Conservation (phyloP, 495 filamentous ascomycete species). For the Baudoinia panamericana region DNA sequence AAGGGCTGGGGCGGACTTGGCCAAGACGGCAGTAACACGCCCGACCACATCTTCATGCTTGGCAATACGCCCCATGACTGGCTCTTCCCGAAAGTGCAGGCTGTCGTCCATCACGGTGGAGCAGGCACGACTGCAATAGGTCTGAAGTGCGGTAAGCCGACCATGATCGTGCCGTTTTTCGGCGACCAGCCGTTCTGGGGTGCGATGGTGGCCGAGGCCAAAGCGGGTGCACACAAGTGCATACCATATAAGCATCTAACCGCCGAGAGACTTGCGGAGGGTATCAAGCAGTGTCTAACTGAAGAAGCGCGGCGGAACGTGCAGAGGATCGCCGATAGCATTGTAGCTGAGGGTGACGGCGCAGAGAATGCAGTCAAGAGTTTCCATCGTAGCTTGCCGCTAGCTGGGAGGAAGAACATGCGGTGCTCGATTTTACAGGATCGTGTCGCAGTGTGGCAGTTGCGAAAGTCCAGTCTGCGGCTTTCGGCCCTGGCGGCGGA, state of each 20-base stretch:
- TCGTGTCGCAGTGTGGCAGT: conserved; percentile 53
- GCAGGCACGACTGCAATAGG: conserved; percentile 31
- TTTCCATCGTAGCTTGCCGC: conserved; percentile 52
- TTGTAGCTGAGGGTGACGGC: conserved; percentile 58
- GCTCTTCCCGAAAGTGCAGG: conserved; percentile 28
- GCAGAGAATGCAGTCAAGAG: conserved; percentile 55
- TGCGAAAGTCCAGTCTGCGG: conserved; percentile 43
- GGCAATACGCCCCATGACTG: conserved; percentile 33
- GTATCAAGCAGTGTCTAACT: conserved; percentile 52
- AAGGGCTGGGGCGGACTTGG: conserved; percentile 33
- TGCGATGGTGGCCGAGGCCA: conserved; percentile 49
- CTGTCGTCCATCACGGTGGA: conserved; percentile 31
- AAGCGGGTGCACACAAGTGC: conserved; percentile 50
- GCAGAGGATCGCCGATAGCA: conserved; percentile 44
- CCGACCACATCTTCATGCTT: conserved; percentile 30
- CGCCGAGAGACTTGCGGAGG: conserved; percentile 49
- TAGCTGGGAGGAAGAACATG: conserved; percentile 46
- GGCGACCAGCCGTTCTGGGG: conserved; percentile 69
- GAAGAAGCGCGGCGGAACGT: conserved; percentile 45
- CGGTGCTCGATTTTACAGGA: conserved; percentile 54
- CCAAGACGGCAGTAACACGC: conserved; percentile 14
- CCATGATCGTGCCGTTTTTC: conserved; percentile 33
- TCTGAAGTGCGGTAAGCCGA: conserved; percentile 28
- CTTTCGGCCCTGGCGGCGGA: conserved; percentile 56
- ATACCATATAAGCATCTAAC: conserved; percentile 62